Evolutionary conservation across 2,329 filamentous ascomycete genomes (phyloP).

Genomic region (Curvularia eragrostidis): DNA sequence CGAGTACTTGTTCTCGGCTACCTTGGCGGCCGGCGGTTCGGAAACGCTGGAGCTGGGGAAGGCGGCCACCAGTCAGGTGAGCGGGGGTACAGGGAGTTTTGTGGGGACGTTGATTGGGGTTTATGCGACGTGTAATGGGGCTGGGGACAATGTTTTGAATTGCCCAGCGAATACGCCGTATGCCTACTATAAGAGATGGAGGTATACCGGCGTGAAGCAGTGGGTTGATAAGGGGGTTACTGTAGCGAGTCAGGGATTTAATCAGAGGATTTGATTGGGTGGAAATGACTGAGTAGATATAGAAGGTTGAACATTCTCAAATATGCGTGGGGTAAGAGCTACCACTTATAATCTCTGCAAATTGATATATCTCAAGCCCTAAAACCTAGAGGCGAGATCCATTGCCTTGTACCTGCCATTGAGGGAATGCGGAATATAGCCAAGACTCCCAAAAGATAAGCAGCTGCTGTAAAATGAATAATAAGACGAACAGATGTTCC

Average conservation of each 20-base stretch:
- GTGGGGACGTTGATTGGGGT: conserved; percentile 59
- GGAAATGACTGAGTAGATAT: not conserved
- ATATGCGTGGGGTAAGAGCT: not conserved
- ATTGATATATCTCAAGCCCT: not conserved
- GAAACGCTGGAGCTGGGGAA: conserved; percentile 8
- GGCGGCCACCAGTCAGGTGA: conserved; percentile 21
- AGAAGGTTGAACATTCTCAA: not conserved
- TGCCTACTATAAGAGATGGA: conserved; percentile 58
- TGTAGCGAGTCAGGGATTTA: not conserved
- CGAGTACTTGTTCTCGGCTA: conserved; percentile 8
- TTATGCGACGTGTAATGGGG: conserved; percentile 61
- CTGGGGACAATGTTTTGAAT: conserved; percentile 21
- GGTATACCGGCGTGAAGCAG: conserved; percentile 44
- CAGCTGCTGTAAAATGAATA: not conserved
- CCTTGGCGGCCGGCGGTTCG: not conserved
- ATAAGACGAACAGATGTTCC: no score
- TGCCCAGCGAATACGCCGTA: conserved; percentile 46
- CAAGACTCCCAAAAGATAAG: not conserved
- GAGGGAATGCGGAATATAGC: not conserved
- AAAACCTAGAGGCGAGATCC: not conserved
- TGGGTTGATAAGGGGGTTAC: conserved; percentile 4
- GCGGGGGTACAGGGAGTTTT: conserved; percentile 15
- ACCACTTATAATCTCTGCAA: not conserved
- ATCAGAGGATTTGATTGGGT: not conserved
- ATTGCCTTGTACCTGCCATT: not conserved